phyloP scores from a whole-genome alignment of 495 filamentous ascomycete genomes.

The Neurospora sp. region DNA sequence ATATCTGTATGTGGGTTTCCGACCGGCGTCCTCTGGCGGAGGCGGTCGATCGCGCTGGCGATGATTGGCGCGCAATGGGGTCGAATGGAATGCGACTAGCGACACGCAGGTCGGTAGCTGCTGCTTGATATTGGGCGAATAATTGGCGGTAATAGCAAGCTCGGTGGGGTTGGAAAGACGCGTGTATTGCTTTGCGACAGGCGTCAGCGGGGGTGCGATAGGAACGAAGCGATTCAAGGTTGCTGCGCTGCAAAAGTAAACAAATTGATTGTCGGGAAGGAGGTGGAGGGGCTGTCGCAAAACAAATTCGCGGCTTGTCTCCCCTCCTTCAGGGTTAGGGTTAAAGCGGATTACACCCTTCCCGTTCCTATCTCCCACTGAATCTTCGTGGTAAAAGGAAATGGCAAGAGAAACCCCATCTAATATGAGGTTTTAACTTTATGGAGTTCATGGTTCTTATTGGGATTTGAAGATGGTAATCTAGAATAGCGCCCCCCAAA shows the following conservation, averaged over 20 bases:
- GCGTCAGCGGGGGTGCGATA: neutral
- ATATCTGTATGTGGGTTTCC: neutral
- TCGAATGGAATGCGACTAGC: slow-evolving; percentile 5
- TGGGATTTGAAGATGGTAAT: neutral
- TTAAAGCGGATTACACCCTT: neutral
- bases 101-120: slow-evolving; percentile 5
- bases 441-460: neutral
- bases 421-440: neutral
- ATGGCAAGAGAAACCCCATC: neutral
- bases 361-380: neutral
- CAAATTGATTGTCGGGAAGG: neutral
- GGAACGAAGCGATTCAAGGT: neutral
- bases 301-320: neutral
- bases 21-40: neutral
- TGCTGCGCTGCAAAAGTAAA: slow-evolving; percentile 7
- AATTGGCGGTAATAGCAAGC: neutral
- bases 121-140: neutral
- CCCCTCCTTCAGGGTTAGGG: neutral
- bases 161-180: neutral
- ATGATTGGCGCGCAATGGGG: neutral
- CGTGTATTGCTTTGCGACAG: neutral
- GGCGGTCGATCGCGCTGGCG: neutral
- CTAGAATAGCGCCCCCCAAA: neutral
- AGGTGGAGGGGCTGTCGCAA: neutral
- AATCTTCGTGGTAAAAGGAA: neutral